A percentile compares a stretch with the other conserved stretches of the same genome.
phyloP scores from a whole-genome alignment of 139 green algal genomes.

The Dunaliella primolecta region DNA sequence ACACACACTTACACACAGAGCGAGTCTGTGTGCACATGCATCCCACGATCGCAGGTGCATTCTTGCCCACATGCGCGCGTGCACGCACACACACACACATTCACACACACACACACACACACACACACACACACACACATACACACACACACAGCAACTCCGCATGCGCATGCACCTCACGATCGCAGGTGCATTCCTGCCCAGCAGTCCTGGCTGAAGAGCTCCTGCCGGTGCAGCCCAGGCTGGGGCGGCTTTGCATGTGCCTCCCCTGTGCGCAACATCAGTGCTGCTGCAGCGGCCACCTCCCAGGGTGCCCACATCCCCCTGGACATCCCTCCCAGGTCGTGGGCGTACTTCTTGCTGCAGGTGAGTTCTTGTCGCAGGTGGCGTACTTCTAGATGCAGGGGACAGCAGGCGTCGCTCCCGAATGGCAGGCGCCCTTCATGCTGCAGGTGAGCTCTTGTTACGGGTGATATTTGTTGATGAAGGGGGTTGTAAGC shows the following conservation, averaged over 20 bases:
- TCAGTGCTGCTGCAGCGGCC: background rate
- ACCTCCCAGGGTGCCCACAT: background rate
- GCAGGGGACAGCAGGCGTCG: no score
- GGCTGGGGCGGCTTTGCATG: background rate
- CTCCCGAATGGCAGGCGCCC: no score
- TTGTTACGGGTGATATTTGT: no score
- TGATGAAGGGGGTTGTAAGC: no score
- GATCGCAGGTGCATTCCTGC: background rate
- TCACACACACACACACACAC: conserved; percentile 6
- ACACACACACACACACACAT: conserved; percentile 12
- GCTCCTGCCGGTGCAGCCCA: background rate
- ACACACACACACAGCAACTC: background rate
- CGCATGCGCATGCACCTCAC: background rate
- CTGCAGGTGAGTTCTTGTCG: no score
- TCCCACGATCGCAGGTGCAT: background rate
- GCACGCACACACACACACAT: background rate
- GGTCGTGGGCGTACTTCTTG: background rate
- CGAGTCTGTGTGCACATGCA: background rate
- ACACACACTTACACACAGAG: background rate
- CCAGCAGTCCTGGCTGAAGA: background rate
- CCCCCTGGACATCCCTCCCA: background rate
- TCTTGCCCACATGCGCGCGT: background rate
- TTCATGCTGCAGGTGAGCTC: no score
- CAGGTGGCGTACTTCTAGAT: no score
- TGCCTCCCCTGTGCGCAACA: background rate